Conservation (phyloP, 108 stramenopile genomes). For the Hondaea fermentalgiana region DNA sequence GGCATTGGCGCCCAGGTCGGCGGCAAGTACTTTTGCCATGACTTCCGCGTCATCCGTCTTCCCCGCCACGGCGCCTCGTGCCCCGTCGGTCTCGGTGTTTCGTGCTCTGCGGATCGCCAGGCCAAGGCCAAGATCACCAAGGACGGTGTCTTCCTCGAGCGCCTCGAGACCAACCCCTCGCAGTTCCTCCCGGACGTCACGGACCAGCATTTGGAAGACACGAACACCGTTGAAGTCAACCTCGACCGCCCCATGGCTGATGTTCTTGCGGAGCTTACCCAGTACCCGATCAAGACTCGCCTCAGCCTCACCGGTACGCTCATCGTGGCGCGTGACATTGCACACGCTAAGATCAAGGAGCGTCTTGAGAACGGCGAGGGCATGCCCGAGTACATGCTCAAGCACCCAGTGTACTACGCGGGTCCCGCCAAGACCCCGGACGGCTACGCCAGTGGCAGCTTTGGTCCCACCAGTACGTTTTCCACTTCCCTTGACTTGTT, state of each 20-base stretch:
- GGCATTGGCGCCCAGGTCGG: constrained; percentile 94
- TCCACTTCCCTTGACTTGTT: too few relatives aligned
- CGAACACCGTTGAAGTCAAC: constrained; percentile 70
- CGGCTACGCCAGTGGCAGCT: constrained; percentile 83
- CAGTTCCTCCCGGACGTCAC: constrained; percentile 85
- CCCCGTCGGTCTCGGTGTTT: constrained; percentile 88
- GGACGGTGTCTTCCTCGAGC: constrained; percentile 87
- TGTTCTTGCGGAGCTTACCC: constrained; percentile 62
- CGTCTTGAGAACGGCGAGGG: constrained; percentile 80
- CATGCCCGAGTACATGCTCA: constrained; percentile 84
- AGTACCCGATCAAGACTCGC: constrained; percentile 74
- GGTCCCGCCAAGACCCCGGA: constrained; percentile 93
- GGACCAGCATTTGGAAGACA: constrained; percentile 34
- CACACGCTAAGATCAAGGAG: constrained; percentile 86
- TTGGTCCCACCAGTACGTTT: constrained; percentile 67
- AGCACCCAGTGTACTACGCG: constrained; percentile 90
- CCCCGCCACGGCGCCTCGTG: constrained; percentile 92
- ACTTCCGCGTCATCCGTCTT: constrained; percentile 80
- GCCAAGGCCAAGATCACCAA: constrained; percentile 81
- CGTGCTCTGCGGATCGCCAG: constrained; percentile 91
- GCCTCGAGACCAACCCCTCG: constrained; percentile 75
- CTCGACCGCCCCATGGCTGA: constrained; percentile 79
- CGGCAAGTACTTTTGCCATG: constrained; percentile 95
- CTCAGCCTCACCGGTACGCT: constrained; percentile 79
- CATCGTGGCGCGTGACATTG: constrained; percentile 90